Base-by-base conservation (phyloP, 148 eudicot genomes). In the Diospyros kaki region DNA sequence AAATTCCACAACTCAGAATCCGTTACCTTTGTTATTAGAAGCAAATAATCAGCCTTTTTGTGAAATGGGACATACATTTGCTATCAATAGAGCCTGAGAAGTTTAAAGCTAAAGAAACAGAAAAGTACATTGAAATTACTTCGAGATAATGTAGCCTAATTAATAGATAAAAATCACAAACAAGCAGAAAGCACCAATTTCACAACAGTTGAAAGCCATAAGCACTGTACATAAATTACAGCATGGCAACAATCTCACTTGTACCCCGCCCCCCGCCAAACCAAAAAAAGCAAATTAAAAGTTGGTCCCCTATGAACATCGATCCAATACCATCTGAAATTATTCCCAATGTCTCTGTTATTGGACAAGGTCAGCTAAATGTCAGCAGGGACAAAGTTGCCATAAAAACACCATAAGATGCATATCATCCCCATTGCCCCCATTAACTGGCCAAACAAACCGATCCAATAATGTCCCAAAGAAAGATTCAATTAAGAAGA, bases 221-320 rank as follows among this genome's bases (percentile, higher is more conserved):
- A 13, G 74, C 50, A 70, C 77, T 79, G 78, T 83, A 79, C 80
- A 79, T 45, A 68, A 66, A 76, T 69, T 69, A 81, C 84, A 81
- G 73, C 77, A 77, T 39, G 39, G 62, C 68, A 66, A 59, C 60
- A 48, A 50, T 75, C 8, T 10, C 58, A 66, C 68, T 53, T 61
- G 41, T 58, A 45, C 14, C 40, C 64, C 69, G 65, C 58, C 60
- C 54, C 40, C 64, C 69, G 65, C 58, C 60, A 53, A 70, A 53
- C 61, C 75, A 72, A 45, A 48, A 64, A 45, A 66, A 58, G 38
- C 52, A 72, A 80, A 62, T 53, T 45, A 2, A 40, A 55, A 68
- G 66, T 48, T 48, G 0, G 46, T 67, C 68, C 61, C 50, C 52
- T 80, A 77, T 67, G 46, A 62, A 68, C 80, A 72, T 41, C 28